phyloP scores from a whole-genome alignment of 164 flowering plant genomes.

The Hamamelis virginiana region DNA sequence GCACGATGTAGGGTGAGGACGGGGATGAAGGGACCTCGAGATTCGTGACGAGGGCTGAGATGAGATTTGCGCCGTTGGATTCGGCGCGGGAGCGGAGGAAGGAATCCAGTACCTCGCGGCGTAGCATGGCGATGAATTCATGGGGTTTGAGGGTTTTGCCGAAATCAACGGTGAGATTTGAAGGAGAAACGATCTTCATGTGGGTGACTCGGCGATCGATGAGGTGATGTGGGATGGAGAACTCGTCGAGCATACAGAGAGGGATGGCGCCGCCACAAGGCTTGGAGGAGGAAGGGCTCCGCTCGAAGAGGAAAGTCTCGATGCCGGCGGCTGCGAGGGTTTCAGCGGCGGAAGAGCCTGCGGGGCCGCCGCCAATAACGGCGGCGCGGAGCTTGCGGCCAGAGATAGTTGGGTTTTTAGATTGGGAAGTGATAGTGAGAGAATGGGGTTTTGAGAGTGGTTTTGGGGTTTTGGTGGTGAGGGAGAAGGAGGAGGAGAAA shows the following conservation, averaged over 20 bases:
- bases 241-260: constrained; percentile 74
- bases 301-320: constrained; percentile 72
- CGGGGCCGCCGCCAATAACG: constrained; percentile 82
- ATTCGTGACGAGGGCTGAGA: constrained; percentile 50
- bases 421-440: constrained; percentile 4
- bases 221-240: constrained; percentile 58
- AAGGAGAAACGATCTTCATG: constrained; percentile 72
- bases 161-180: too few species aligned
- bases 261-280: constrained; percentile 93
- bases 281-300: constrained; percentile 52
- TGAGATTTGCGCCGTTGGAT: constrained; percentile 46
- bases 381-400: too few species aligned
- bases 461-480: not conserved
- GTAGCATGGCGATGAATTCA: too few species aligned
- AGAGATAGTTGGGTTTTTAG: constrained; percentile 14
- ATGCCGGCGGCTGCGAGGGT: constrained; percentile 59
- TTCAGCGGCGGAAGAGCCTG: constrained; percentile 77
- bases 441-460: not conserved
- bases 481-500: not conserved
- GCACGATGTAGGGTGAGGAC: constrained; percentile 41
- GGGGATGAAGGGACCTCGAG: constrained; percentile 39
- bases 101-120: too few species aligned
- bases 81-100: constrained; percentile 64
- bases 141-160: too few species aligned
- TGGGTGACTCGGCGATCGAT: constrained; percentile 65